A percentile compares a stretch with the other conserved stretches of the same genome.
These are phyloP conservation scores for Helicostylum pulchrum DNA, from an alignment of 192 early-diverging fungal genomes.

Conservation along the genomic window DNA sequence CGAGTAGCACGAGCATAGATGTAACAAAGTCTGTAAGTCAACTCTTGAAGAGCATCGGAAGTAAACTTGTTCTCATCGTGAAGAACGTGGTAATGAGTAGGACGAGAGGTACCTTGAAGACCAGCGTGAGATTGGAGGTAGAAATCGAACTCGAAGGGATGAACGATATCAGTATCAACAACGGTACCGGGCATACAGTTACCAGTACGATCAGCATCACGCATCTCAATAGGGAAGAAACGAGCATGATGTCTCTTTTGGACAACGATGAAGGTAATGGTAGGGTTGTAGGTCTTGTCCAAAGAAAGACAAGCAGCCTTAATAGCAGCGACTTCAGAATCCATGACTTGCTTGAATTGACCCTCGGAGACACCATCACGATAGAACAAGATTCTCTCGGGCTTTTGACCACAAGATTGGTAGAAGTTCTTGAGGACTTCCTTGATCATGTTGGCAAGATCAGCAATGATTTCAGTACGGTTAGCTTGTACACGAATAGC, in stretches of 20 bases:
- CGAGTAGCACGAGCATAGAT: slow-evolving; percentile 87
- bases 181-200: slow-evolving; percentile 86
- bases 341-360: slow-evolving; percentile 73
- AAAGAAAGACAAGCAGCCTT: slow-evolving; percentile 56
- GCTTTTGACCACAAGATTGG: slow-evolving; percentile 65
- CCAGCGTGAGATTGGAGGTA: slow-evolving; percentile 88
- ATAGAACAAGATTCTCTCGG: slow-evolving; percentile 77
- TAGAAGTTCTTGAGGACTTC: slow-evolving; percentile 68
- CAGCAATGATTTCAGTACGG: slow-evolving; percentile 68
- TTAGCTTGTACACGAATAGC: slow-evolving; percentile 63
- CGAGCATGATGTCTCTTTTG: slow-evolving; percentile 92
- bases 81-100: slow-evolving; percentile 87
- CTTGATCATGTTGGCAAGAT: slow-evolving; percentile 59
- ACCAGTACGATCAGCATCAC: slow-evolving; percentile 64
- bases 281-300: slow-evolving; percentile 68
- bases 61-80: slow-evolving; percentile 86
- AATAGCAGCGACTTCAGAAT: slow-evolving; percentile 58
- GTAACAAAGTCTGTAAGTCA: slow-evolving; percentile 90
- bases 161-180: slow-evolving; percentile 64
- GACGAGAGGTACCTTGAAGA: slow-evolving; percentile 89
- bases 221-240: slow-evolving; percentile 71
- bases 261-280: slow-evolving; percentile 78
- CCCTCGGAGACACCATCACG: slow-evolving; percentile 92
- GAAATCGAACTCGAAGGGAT: slow-evolving; percentile 86
- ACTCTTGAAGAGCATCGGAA: slow-evolving; percentile 74